A percentile compares a stretch with the other conserved stretches of the same genome.
Conservation (phyloP, 352 stramenopile genomes). For the Globisporangium cederbergense region DNA sequence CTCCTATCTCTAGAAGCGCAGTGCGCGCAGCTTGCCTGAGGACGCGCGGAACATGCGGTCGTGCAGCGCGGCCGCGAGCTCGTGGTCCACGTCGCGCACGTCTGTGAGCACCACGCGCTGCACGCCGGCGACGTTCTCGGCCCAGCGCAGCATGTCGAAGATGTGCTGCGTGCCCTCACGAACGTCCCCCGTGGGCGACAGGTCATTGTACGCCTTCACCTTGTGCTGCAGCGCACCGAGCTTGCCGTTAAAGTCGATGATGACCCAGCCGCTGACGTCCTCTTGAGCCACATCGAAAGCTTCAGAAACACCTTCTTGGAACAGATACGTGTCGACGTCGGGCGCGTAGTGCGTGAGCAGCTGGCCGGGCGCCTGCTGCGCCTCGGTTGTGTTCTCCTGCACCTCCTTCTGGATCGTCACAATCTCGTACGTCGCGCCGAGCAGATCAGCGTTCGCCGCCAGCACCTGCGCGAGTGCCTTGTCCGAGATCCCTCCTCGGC, state of each 20-base stretch:
- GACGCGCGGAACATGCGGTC: constrained; percentile 83
- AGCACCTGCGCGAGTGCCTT: constrained; percentile 59
- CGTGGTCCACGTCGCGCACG: constrained; percentile 45
- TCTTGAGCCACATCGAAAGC: constrained; percentile 29
- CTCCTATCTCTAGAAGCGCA: constrained; percentile 33
- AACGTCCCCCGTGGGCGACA: constrained; percentile 69
- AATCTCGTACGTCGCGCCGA: constrained; percentile 54
- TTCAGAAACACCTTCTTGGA: constrained; percentile 39
- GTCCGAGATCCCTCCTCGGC: constrained; percentile 84
- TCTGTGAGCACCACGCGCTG: constrained; percentile 70
- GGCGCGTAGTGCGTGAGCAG: constrained; percentile 98
- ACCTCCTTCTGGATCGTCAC: constrained; percentile 64
- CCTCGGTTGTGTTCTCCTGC: constrained; percentile 60
- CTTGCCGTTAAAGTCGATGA: constrained; percentile 79
- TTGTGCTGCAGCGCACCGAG: constrained; percentile 40
- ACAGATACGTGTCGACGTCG: constrained; percentile 89
- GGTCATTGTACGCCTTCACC: constrained; percentile 72
- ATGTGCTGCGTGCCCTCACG: constrained; percentile 69
- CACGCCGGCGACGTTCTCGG: constrained; percentile 68
- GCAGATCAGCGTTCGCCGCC: constrained; percentile 29
- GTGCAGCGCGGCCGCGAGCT: constrained; percentile 74
- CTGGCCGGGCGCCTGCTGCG: constrained; percentile 93
- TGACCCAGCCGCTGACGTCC: constrained; percentile 53
- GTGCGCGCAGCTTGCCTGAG: constrained; percentile 60
- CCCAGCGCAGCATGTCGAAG: constrained; percentile 84